These are phyloP conservation scores for Aspergillus pseudotamarii DNA, from an alignment of 2,329 filamentous ascomycete genomes.

Conservation along the genomic window DNA sequence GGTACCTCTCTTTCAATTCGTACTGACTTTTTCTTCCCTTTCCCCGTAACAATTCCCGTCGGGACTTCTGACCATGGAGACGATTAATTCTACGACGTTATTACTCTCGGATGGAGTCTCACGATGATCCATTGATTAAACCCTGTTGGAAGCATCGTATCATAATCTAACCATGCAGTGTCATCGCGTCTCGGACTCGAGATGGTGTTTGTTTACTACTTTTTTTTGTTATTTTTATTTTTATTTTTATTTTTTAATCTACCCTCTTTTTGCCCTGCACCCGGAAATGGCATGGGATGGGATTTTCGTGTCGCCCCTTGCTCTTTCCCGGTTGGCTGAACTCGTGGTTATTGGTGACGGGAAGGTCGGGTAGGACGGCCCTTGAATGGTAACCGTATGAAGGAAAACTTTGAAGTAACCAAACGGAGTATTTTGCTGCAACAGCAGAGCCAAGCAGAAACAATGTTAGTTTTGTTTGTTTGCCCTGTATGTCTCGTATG, in stretches of 20 bases:
- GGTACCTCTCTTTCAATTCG: neutral
- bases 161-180: slow-evolving; percentile 1
- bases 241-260: slow-evolving; percentile 3
- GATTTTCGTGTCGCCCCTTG: slow-evolving; percentile 20
- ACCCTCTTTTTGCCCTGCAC: slow-evolving; percentile 20
- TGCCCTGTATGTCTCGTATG: slow-evolving; percentile 15
- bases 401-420: slow-evolving; percentile 3
- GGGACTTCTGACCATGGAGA: neutral
- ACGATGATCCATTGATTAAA: neutral
- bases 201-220: slow-evolving; percentile 1
- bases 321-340: slow-evolving; percentile 19
- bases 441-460: slow-evolving; percentile 4
- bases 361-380: slow-evolving; percentile 22
- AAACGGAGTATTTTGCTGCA: slow-evolving; percentile 17
- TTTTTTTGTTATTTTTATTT: too few relatives aligned
- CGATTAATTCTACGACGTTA: neutral
- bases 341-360: slow-evolving; percentile 20
- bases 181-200: neutral
- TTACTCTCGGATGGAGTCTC: neutral
- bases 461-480: slow-evolving; percentile 14
- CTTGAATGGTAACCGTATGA: slow-evolving; percentile 10
- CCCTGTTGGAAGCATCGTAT: neutral
- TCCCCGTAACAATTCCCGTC: neutral
- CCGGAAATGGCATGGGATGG: slow-evolving; percentile 16
- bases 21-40: neutral